Percentiles rank a stretch among this genome's conserved stretches.
phyloP scores from a whole-genome alignment of 2,329 filamentous ascomycete species.

The Pseudogymnoascus sp. region DNA sequence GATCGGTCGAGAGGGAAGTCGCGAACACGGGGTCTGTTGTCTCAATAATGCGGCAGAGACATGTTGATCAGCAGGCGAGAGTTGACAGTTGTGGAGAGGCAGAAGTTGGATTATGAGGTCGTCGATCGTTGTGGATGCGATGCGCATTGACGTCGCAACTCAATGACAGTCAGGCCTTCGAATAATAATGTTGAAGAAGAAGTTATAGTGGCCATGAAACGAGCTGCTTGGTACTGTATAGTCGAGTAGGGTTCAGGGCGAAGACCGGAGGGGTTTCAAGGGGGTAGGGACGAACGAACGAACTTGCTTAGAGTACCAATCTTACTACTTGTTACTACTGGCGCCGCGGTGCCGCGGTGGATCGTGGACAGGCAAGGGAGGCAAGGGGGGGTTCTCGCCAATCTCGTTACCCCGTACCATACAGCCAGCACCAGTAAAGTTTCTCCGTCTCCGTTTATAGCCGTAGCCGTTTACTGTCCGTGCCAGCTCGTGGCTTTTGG shows the following conservation, averaged over 20 bases:
- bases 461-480: background rate
- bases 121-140: background rate
- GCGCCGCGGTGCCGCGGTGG: slow-evolving; percentile 31
- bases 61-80: background rate
- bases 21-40: background rate
- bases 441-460: too few species aligned
- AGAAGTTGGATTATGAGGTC: background rate
- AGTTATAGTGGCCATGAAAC: background rate
- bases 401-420: background rate
- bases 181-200: background rate
- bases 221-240: background rate
- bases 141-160: background rate
- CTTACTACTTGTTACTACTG: slow-evolving; percentile 43
- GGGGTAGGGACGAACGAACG: background rate
- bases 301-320: background rate
- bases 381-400: background rate
- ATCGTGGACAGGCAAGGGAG: background rate
- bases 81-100: background rate
- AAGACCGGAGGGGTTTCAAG: background rate
- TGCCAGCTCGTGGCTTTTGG: background rate
- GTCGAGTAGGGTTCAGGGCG: background rate
- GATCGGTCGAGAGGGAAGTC: background rate
- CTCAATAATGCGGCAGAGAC: background rate
- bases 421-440: background rate
- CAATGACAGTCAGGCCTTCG: background rate